A percentile compares a stretch with the other conserved stretches of the same genome.
phyloP scores from a whole-genome alignment of 495 filamentous ascomycete species.

The Saxophila tyrrhenica region DNA sequence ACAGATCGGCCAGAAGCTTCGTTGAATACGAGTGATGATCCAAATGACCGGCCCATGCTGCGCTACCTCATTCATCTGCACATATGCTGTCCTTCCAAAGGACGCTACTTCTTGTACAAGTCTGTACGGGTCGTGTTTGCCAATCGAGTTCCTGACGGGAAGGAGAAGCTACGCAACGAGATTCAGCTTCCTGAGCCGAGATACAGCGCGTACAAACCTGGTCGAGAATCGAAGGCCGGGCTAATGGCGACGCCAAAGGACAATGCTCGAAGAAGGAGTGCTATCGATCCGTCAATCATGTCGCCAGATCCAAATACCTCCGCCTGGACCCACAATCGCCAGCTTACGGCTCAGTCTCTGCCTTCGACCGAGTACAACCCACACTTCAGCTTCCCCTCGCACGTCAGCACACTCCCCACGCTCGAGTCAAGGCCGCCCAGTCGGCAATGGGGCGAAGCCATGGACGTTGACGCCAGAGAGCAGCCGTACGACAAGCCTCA shows the following conservation, averaged over 20 bases:
- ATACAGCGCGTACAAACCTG: constrained; percentile 74
- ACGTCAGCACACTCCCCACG: constrained; percentile 7
- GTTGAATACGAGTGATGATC: constrained; percentile 35
- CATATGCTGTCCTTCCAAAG: constrained; percentile 75
- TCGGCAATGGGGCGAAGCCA: constrained; percentile 13
- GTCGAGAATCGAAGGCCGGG: constrained; percentile 31
- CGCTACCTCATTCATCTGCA: constrained; percentile 91
- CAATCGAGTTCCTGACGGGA: constrained; percentile 92
- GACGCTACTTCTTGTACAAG: constrained; percentile 84
- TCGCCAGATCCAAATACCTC: background rate
- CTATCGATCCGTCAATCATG: background rate
- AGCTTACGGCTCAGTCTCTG: constrained; percentile 11
- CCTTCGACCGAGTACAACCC: constrained; percentile 8
- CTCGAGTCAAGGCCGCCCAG: constrained; percentile 21
- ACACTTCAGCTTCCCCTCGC: constrained; percentile 1
- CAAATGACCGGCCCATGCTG: constrained; percentile 63
- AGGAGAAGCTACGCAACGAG: constrained; percentile 86
- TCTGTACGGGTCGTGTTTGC: constrained; percentile 92
- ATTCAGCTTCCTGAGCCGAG: constrained; percentile 79
- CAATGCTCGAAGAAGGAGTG: constrained; percentile 14
- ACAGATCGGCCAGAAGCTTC: constrained; percentile 33
- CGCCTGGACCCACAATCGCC: constrained; percentile 2
- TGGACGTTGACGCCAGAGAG: constrained; percentile 22
- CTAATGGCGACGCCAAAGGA: constrained; percentile 8
- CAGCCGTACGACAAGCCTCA: too few relatives aligned